Evolutionary conservation across 129 eudicot species (phyloP).

Genomic region (Artemisia annua): DNA sequence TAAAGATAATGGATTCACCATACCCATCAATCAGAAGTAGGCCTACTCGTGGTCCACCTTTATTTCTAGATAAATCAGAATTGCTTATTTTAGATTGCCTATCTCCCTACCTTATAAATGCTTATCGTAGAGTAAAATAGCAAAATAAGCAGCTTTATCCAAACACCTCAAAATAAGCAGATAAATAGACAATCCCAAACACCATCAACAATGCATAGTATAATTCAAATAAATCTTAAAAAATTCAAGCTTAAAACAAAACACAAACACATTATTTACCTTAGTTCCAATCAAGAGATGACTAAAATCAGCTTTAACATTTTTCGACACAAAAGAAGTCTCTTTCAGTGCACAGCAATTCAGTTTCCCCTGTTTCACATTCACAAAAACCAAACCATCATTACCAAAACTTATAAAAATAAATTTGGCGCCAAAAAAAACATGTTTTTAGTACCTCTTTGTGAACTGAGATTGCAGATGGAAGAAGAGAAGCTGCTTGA

Average conservation of each 20-base stretch:
- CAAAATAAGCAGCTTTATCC: too few relatives aligned
- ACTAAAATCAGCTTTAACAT: conserved; percentile 53
- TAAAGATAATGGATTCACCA: too few relatives aligned
- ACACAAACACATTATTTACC: conserved; percentile 36
- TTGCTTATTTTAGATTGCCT: too few relatives aligned
- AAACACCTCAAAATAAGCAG: too few relatives aligned
- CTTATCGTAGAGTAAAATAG: too few relatives aligned
- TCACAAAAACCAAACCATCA: conserved; percentile 13
- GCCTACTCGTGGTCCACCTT: too few relatives aligned
- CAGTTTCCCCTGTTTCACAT: conserved; percentile 54
- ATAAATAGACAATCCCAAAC: too few relatives aligned
- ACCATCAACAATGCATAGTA: too few relatives aligned
- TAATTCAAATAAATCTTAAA: neutral
- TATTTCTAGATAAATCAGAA: too few relatives aligned
- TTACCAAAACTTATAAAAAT: neutral
- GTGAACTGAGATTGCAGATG: conserved; percentile 54
- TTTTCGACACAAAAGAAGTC: conserved; percentile 34
- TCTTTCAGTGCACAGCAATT: conserved; percentile 46
- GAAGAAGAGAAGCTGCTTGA: conserved; percentile 67
- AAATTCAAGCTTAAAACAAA: neutral
- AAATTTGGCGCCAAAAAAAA: neutral
- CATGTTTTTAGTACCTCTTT: conserved; percentile 49
- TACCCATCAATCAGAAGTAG: too few relatives aligned
- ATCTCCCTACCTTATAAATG: too few relatives aligned
- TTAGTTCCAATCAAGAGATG: conserved; percentile 45